Evolutionary conservation across 495 filamentous ascomycete species (phyloP).

Genomic region (Aspergillus incahuasiensis): DNA sequence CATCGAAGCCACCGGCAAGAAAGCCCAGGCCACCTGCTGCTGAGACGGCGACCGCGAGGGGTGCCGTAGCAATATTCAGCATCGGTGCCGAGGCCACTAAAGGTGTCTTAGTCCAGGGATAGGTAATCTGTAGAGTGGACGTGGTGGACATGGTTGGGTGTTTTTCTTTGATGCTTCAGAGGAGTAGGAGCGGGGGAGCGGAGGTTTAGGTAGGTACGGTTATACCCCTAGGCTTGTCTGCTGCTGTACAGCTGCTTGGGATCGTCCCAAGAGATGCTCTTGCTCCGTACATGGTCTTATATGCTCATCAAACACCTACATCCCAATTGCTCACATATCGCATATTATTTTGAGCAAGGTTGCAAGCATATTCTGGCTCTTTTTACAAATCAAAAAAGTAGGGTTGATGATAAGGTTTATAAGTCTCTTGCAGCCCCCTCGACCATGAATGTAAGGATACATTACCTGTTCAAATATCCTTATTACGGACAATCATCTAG

Average conservation of each 20-base stretch:
- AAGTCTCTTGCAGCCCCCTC: too few relatives aligned
- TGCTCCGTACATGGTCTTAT: too few relatives aligned
- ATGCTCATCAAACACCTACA: too few relatives aligned
- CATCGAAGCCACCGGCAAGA: slow-evolving; percentile 28
- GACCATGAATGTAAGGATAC: too few relatives aligned
- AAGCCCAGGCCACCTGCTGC: slow-evolving; percentile 58
- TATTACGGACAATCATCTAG: too few relatives aligned
- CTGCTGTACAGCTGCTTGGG: background rate
- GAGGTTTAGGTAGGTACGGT: background rate
- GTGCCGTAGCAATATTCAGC: slow-evolving; percentile 55
- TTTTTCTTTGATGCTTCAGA: background rate
- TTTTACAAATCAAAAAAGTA: too few relatives aligned
- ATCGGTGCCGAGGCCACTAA: slow-evolving; percentile 63
- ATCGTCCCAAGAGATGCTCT: background rate
- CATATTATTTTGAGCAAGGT: too few relatives aligned
- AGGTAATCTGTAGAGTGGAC: slow-evolving; percentile 1
- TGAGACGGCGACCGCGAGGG: slow-evolving; percentile 53
- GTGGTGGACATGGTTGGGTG: slow-evolving; percentile 1
- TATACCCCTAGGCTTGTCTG: too few relatives aligned
- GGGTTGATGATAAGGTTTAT: too few relatives aligned
- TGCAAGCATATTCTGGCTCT: too few relatives aligned
- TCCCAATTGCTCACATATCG: too few relatives aligned
- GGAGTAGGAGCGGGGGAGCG: background rate
- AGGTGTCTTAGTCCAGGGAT: slow-evolving; percentile 33
- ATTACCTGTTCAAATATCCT: too few relatives aligned